Conservation (phyloP, 352 stramenopile species). For the Phytophthora sojae region DNA sequence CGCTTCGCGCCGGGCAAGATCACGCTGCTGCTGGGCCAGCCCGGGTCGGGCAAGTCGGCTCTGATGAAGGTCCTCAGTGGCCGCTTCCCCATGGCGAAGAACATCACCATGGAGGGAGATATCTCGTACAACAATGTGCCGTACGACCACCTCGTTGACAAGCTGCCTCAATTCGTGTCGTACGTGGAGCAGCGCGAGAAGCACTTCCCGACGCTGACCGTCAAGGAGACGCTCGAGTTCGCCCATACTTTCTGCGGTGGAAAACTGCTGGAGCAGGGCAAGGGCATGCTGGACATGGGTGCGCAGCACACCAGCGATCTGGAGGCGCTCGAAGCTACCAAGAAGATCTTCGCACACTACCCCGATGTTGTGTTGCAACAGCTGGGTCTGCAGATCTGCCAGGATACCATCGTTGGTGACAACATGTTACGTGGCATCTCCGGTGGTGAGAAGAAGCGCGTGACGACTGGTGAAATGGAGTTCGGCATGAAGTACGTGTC, state of each 20-base stretch:
- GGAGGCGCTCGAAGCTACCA: constrained; percentile 14
- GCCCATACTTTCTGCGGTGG: constrained; percentile 37
- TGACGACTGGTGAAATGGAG: constrained; percentile 88
- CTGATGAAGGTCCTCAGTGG: constrained; percentile 39
- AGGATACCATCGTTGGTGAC: constrained; percentile 1
- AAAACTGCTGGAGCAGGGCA: constrained; percentile 20
- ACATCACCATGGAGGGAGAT: constrained; percentile 18
- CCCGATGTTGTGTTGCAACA: constrained; percentile 48
- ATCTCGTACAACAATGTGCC: constrained; percentile 18
- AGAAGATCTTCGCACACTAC: constrained; percentile 37
- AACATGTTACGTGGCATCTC: constrained; percentile 65
- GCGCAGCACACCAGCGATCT: not conserved
- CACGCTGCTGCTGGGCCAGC: constrained; percentile 20
- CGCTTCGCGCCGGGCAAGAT: constrained; percentile 25
- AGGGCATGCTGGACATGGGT: constrained; percentile 17
- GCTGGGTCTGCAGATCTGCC: constrained; percentile 40
- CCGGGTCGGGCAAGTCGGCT: constrained; percentile 28
- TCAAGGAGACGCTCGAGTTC: constrained; percentile 62
- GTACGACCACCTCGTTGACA: constrained; percentile 5
- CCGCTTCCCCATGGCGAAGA: constrained; percentile 25
- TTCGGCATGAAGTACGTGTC: constrained; percentile 74
- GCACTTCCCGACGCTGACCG: constrained; percentile 58
- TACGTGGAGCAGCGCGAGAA: constrained; percentile 60
- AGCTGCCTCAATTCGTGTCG: constrained; percentile 43
- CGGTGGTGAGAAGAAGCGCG: constrained; percentile 69